These are phyloP conservation scores for Butyriboletus loyo DNA, from an alignment of 768 basidiomycete genomes.

Conservation along the genomic window DNA sequence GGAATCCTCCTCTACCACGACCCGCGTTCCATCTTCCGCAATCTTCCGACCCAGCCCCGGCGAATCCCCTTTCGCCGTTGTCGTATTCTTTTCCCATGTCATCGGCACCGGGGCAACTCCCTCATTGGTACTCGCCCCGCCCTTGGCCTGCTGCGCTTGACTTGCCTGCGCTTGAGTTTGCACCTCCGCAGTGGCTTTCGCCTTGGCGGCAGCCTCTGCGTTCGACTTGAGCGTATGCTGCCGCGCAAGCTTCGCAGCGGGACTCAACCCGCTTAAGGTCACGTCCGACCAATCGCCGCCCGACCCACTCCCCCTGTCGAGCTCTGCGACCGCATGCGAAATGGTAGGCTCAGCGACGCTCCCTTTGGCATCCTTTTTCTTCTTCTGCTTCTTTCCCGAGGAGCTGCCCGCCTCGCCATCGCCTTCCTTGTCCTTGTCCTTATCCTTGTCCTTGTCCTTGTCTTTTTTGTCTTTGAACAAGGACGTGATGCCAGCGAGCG, in stretches of 20 bases:
- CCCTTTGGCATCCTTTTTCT: conserved; percentile 59
- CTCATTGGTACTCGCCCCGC: conserved; percentile 23
- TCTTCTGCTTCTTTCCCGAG: conserved; percentile 45
- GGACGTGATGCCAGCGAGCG: conserved; percentile 86
- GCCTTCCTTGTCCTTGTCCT: conserved; percentile 36
- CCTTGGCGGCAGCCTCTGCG: conserved; percentile 45
- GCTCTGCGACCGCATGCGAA: conserved; percentile 80
- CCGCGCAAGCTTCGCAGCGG: conserved; percentile 84
- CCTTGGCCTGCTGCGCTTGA: conserved; percentile 23
- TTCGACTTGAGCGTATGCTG: conserved; percentile 91
- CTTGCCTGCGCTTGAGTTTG: conserved; percentile 24
- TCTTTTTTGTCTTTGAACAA: conserved; percentile 88
- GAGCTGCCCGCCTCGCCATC: conserved; percentile 24
- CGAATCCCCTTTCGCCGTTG: conserved; percentile 48
- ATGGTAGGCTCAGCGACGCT: conserved; percentile 67
- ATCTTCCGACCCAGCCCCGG: conserved; percentile 46
- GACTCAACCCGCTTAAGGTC: conserved; percentile 73
- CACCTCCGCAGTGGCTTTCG: conserved; percentile 33
- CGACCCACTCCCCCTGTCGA: conserved; percentile 54
- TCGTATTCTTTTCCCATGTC: conserved; percentile 83
- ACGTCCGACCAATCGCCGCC: conserved; percentile 55
- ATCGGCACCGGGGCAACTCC: conserved; percentile 44
- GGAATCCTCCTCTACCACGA: conserved; percentile 72
- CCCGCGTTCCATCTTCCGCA: conserved; percentile 63
- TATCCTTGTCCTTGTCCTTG: conserved; percentile 38